phyloP scores from a whole-genome alignment of 2,329 filamentous ascomycete genomes.

The Fusarium torreyae region DNA sequence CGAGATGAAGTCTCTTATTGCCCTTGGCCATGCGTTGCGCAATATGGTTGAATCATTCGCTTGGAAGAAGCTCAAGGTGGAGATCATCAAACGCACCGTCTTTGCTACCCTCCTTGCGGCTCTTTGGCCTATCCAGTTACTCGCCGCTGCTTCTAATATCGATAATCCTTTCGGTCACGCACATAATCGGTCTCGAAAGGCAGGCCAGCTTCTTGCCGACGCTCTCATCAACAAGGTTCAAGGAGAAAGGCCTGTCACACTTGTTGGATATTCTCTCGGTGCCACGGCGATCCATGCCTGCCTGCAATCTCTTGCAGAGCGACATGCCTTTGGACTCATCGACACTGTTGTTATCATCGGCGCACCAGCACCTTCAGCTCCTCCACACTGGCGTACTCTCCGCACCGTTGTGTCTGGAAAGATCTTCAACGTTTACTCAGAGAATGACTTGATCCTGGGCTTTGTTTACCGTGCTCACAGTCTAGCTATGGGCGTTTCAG shows the following conservation, averaged over 20 bases:
- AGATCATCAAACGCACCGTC: slow-evolving; percentile 81
- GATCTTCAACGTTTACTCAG: slow-evolving; percentile 89
- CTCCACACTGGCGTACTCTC: slow-evolving; percentile 81
- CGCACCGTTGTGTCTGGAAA: slow-evolving; percentile 84
- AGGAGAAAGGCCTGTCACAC: slow-evolving; percentile 83
- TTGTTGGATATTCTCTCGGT: slow-evolving; percentile 87
- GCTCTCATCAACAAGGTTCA: slow-evolving; percentile 86
- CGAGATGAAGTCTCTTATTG: slow-evolving; percentile 83
- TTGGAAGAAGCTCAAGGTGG: slow-evolving; percentile 79
- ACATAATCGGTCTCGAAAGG: slow-evolving; percentile 83
- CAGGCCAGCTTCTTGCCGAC: slow-evolving; percentile 84
- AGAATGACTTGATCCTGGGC: slow-evolving; percentile 88
- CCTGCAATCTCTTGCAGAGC: slow-evolving; percentile 80
- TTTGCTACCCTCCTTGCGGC: slow-evolving; percentile 78
- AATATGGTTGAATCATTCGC: slow-evolving; percentile 81
- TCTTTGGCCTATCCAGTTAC: slow-evolving; percentile 77
- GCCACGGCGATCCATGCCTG: slow-evolving; percentile 88
- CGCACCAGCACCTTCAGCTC: slow-evolving; percentile 80
- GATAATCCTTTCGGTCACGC: slow-evolving; percentile 89
- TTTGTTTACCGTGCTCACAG: slow-evolving; percentile 90
- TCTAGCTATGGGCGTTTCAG: slow-evolving; percentile 86
- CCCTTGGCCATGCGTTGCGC: slow-evolving; percentile 80
- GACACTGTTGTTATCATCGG: slow-evolving; percentile 89
- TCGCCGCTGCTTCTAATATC: slow-evolving; percentile 77
- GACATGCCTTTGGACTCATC: slow-evolving; percentile 85